A percentile compares a stretch with the other conserved stretches of the same genome.
phyloP scores from a whole-genome alignment of 2,329 filamentous ascomycete species.

The Penicillium sp. region DNA sequence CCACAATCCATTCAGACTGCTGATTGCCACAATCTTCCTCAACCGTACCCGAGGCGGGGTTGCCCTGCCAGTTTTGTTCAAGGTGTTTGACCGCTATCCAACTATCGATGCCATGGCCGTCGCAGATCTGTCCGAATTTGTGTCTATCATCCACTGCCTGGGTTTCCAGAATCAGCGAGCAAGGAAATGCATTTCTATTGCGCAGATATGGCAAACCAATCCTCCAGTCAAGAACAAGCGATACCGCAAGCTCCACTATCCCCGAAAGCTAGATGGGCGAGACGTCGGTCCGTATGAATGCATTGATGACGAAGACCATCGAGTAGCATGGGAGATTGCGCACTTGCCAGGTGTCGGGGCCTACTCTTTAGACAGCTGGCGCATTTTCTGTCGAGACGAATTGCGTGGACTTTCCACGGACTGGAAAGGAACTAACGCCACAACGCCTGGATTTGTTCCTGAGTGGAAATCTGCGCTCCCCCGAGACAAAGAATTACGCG shows the following conservation, averaged over 20 bases:
- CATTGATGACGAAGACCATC: constrained; percentile 46
- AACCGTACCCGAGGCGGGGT: constrained; percentile 70
- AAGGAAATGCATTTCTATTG: constrained; percentile 63
- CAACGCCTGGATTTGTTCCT: constrained; percentile 58
- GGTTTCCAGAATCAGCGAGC: constrained; percentile 67
- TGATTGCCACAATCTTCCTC: constrained; percentile 78
- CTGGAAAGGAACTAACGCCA: constrained; percentile 57
- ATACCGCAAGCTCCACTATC: constrained; percentile 55
- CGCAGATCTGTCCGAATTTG: constrained; percentile 54
- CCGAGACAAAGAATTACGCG: constrained; percentile 80
- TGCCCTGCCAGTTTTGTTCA: constrained; percentile 70
- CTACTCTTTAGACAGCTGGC: constrained; percentile 85
- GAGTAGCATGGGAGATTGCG: constrained; percentile 72
- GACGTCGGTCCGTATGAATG: constrained; percentile 47
- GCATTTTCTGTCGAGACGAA: constrained; percentile 83
- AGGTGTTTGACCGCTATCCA: constrained; percentile 63
- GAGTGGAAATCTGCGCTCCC: constrained; percentile 89
- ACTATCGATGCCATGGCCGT: constrained; percentile 58
- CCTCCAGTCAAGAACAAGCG: constrained; percentile 58
- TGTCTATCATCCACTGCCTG: constrained; percentile 61
- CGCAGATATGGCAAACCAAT: constrained; percentile 59
- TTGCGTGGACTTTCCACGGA: constrained; percentile 61
- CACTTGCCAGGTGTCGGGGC: constrained; percentile 71
- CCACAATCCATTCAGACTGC: constrained; percentile 68
- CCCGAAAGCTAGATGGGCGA: constrained; percentile 46